Percentiles rank a stretch among this genome's conserved stretches.
These are phyloP conservation scores for Porogramme epimiltina DNA, from an alignment of 1,284 basidiomycete genomes.

Conservation along the genomic window DNA sequence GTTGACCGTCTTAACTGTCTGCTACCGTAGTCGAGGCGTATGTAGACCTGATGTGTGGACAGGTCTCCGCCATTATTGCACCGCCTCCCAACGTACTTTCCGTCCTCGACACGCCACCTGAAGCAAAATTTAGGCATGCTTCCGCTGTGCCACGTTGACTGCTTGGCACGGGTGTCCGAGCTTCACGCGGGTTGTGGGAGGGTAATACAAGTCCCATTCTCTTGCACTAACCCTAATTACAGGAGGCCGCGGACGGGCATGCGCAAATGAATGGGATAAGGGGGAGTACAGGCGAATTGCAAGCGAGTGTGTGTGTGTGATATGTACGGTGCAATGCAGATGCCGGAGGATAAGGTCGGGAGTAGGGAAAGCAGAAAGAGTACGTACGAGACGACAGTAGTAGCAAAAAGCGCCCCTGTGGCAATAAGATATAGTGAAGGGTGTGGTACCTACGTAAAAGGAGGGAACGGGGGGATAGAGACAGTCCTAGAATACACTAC, in stretches of 20 bases:
- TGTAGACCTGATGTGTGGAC: no score
- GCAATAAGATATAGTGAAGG: constrained; percentile 11
- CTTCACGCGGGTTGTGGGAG: neutral
- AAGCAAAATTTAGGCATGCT: no score
- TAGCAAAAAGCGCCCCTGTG: neutral
- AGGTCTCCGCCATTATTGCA: no score
- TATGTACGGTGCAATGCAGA: constrained; percentile 4
- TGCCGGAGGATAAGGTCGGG: neutral
- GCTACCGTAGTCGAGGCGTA: no score
- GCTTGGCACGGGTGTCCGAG: no score
- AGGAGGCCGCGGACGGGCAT: neutral
- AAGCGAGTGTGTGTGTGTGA: constrained; percentile 1
- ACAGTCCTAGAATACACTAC: constrained; percentile 5
- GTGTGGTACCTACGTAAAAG: neutral
- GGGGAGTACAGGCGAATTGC: neutral
- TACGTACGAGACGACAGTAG: neutral
- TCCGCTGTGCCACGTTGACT: no score
- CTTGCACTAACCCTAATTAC: neutral
- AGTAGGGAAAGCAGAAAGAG: neutral
- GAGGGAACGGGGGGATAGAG: neutral
- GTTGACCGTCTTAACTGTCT: no score
- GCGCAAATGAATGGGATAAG: neutral
- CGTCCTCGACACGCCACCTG: no score
- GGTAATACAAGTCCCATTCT: neutral
- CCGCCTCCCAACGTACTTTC: no score